Evolutionary conservation across 306 rosid species (phyloP).

Genomic region (Cucumis melo): DNA sequence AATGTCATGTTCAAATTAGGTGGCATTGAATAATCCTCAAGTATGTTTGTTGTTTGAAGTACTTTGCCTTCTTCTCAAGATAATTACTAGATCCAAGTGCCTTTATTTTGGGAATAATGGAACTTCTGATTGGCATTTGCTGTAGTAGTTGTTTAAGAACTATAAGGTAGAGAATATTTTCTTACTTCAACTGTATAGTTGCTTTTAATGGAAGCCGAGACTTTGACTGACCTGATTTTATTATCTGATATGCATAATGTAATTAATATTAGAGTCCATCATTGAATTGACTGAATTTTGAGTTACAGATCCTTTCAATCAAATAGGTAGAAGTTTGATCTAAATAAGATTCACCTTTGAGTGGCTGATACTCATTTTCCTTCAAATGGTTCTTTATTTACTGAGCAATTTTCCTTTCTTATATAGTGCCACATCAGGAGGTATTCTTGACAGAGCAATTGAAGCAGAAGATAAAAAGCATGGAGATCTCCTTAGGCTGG

Average conservation of each 20-base stretch:
- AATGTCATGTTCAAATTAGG: not conserved
- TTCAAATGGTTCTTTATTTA: not conserved
- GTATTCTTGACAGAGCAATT: conserved; percentile 91
- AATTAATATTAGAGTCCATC: not conserved
- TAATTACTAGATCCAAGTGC: not conserved
- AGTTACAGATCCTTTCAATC: not conserved
- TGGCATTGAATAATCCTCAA: not conserved
- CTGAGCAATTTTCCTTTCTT: conserved; percentile 10
- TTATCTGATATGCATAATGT: not conserved
- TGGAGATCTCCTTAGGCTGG: conserved; percentile 97
- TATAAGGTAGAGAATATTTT: not conserved
- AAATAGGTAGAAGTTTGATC: not conserved
- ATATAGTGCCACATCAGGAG: conserved; percentile 90
- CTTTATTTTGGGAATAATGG: not conserved
- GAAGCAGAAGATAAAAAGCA: conserved; percentile 96
- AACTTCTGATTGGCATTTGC: not conserved
- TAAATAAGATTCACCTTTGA: not conserved
- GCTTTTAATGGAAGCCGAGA: not conserved
- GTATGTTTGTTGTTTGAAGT: not conserved
- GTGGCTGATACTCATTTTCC: not conserved
- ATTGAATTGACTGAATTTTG: not conserved
- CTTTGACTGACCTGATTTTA: not conserved
- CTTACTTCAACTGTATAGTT: not conserved
- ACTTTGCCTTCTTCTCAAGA: conserved; percentile 3
- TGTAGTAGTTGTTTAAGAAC: not conserved